Percentiles rank a stretch among this genome's conserved stretches.
phyloP scores from a whole-genome alignment of 2,329 filamentous ascomycete genomes.

The Botrytis medusae region DNA sequence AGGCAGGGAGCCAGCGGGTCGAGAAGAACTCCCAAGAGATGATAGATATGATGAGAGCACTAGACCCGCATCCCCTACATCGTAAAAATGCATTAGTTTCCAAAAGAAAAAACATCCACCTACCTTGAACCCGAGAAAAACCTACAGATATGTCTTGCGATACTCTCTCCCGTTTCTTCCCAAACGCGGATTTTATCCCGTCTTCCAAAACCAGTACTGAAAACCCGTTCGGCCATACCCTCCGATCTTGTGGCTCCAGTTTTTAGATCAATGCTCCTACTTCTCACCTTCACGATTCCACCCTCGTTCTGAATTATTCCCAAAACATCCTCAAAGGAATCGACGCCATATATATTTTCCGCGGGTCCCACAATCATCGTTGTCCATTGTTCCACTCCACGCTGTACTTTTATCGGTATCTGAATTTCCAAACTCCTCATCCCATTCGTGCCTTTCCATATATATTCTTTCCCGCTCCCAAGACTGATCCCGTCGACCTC shows the following conservation, averaged over 20 bases:
- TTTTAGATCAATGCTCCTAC: conserved; percentile 28
- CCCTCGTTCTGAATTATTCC: not conserved
- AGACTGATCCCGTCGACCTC: conserved; percentile 21
- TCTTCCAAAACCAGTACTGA: conserved; percentile 17
- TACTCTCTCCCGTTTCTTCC: conserved; percentile 72
- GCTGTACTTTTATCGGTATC: conserved; percentile 20
- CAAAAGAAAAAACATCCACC: conserved; percentile 23
- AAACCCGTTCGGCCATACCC: conserved; percentile 33
- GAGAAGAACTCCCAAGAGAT: conserved; percentile 8
- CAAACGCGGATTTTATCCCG: conserved; percentile 47
- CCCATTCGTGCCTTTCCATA: conserved; percentile 35
- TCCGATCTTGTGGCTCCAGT: not conserved
- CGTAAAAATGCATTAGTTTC: conserved; percentile 25
- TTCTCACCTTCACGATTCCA: conserved; percentile 33
- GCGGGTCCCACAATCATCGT: conserved; percentile 31
- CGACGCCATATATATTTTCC: conserved; percentile 19
- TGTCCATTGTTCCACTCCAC: not conserved
- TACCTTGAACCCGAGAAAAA: conserved; percentile 17
- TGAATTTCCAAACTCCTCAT: conserved; percentile 33
- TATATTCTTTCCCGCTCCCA: conserved; percentile 23
- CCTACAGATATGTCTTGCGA: conserved; percentile 68
- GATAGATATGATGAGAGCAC: conserved; percentile 41
- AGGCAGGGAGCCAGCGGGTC: not conserved
- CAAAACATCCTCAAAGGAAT: conserved; percentile 26
- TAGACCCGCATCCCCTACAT: conserved; percentile 42